Evolutionary conservation across 306 rosid species (phyloP).

Genomic region (Carpinus fangiana): DNA sequence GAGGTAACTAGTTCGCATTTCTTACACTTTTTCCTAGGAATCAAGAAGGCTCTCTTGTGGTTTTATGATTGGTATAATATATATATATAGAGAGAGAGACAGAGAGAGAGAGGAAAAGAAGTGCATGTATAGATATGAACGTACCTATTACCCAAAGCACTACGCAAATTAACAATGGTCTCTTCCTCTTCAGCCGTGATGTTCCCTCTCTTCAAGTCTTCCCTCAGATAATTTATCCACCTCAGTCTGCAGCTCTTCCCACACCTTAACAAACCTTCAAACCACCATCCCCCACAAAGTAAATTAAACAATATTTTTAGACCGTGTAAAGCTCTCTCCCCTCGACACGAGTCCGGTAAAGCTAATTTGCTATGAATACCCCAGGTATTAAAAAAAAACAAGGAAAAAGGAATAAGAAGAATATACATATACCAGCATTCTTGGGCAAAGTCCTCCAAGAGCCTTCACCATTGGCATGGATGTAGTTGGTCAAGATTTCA

Average conservation of each 20-base stretch:
- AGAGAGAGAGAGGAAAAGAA: no score
- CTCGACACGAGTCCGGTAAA: no score
- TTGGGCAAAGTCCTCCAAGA: conserved; percentile 85
- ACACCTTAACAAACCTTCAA: conserved; percentile 66
- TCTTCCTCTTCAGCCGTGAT: conserved; percentile 80
- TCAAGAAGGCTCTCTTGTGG: no score
- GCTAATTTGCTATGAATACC: no score
- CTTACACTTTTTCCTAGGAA: no score
- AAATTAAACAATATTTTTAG: no score
- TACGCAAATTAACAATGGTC: conserved; percentile 74
- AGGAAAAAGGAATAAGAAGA: no score
- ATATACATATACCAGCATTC: conserved; percentile 56
- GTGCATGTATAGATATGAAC: background rate
- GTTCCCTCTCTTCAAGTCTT: conserved; percentile 88
- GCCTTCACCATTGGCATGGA: conserved; percentile 68
- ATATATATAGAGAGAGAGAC: no score
- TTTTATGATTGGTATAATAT: no score
- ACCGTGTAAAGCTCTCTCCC: no score
- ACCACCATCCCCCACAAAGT: background rate
- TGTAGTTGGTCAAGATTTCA: conserved; percentile 59
- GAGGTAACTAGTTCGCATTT: no score
- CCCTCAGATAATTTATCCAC: conserved; percentile 85
- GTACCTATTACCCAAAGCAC: conserved; percentile 74
- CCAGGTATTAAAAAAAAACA: no score
- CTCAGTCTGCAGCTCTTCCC: conserved; percentile 91